A percentile compares a stretch with the other conserved stretches of the same genome.
These are phyloP conservation scores for Solanum bulbocastanum DNA, from an alignment of 257 asterid species.

Conservation along the genomic window DNA sequence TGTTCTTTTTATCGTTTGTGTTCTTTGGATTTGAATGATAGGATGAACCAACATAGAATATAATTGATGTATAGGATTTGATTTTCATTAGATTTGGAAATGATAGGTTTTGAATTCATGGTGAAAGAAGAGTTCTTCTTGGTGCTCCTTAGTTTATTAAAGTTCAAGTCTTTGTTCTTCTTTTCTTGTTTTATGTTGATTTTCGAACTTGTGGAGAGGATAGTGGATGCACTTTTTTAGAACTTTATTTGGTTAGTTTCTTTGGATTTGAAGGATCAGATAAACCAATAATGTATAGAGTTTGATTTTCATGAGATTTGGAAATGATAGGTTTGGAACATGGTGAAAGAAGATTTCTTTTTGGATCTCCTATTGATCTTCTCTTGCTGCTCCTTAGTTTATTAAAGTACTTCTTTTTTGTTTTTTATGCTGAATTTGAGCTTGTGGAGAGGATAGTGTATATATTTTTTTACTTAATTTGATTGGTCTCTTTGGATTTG, in stretches of 20 bases:
- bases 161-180: neutral
- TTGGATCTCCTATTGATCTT: neutral
- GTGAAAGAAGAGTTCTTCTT: neutral
- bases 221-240: neutral
- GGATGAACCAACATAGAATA: neutral
- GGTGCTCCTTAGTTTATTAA: neutral
- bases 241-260: neutral
- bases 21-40: neutral
- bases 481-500: neutral
- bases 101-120: neutral
- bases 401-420: too few relatives aligned
- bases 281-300: neutral
- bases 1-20: neutral
- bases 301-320: neutral
- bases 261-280: neutral
- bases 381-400: too few relatives aligned
- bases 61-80: neutral
- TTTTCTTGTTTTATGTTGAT: neutral
- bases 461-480: neutral
- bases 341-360: neutral
- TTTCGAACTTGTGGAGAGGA: neutral
- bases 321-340: neutral
- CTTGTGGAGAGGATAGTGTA: too few relatives aligned
- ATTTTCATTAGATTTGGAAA: neutral
- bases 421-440: too few relatives aligned